A percentile compares a stretch with the other conserved stretches of the same genome.
Conservation (phyloP, 2,329 filamentous ascomycete species). For the Emmonsia crescens region DNA sequence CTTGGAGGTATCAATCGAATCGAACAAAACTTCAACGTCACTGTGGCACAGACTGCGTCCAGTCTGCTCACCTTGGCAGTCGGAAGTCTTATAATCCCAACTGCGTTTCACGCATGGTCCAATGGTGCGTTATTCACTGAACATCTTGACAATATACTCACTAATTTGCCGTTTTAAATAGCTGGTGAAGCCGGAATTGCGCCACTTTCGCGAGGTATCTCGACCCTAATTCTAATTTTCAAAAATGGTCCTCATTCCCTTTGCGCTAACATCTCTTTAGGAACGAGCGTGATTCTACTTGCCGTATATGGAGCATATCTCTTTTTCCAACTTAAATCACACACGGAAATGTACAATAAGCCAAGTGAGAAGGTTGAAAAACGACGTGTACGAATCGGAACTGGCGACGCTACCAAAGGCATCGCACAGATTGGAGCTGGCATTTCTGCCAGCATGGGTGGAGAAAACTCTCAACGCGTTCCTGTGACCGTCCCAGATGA, state of each 20-base stretch:
- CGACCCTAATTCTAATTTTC: background rate
- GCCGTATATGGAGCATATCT: constrained; percentile 76
- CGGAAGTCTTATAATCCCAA: constrained; percentile 76
- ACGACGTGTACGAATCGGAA: constrained; percentile 32
- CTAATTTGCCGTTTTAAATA: constrained; percentile 7
- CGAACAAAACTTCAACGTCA: constrained; percentile 85
- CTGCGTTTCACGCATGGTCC: constrained; percentile 61
- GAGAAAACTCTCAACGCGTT: constrained; percentile 40
- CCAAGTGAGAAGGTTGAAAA: constrained; percentile 68
- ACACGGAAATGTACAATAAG: constrained; percentile 67
- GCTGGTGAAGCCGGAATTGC: constrained; percentile 21
- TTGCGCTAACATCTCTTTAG: constrained; percentile 17
- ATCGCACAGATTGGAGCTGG: constrained; percentile 43
- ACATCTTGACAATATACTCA: background rate
- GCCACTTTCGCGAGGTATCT: constrained; percentile 24
- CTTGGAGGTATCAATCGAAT: constrained; percentile 66
- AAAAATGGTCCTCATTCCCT: background rate
- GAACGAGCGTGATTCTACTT: constrained; percentile 65
- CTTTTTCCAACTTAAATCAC: constrained; percentile 83
- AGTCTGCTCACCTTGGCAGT: constrained; percentile 70
- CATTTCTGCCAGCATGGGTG: constrained; percentile 40
- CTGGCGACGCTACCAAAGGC: constrained; percentile 40
- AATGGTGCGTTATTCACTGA: constrained; percentile 20
- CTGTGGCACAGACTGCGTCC: constrained; percentile 80
- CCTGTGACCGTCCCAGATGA: constrained; percentile 50